phyloP scores from a whole-genome alignment of 2,329 filamentous ascomycete genomes.

The Madurella fahalii region DNA sequence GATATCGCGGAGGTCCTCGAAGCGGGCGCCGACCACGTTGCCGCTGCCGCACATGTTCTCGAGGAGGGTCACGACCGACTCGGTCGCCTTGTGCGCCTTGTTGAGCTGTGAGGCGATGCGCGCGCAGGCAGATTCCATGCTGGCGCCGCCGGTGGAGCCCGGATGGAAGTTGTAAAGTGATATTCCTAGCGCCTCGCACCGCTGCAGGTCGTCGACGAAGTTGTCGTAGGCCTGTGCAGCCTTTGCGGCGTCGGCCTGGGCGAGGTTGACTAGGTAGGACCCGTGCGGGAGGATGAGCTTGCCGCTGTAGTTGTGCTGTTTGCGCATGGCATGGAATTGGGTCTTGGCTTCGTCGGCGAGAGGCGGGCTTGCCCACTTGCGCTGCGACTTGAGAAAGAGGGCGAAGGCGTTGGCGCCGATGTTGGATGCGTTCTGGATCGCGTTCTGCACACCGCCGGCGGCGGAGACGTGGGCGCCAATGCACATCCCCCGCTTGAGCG shows the following conservation, averaged over 20 bases:
- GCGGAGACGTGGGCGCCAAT: constrained; percentile 90
- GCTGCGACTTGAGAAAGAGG: constrained; percentile 91
- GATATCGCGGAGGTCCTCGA: constrained; percentile 82
- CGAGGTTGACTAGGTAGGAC: constrained; percentile 94
- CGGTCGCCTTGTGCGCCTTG: constrained; percentile 71
- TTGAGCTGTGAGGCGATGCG: constrained; percentile 83
- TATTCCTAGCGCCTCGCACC: constrained; percentile 84
- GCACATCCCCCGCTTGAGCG: constrained; percentile 67
- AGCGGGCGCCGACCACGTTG: constrained; percentile 79
- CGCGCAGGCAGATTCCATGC: constrained; percentile 64
- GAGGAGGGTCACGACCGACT: constrained; percentile 73
- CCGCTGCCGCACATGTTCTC: constrained; percentile 95
- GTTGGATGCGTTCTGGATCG: constrained; percentile 69
- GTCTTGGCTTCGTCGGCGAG: constrained; percentile 63
- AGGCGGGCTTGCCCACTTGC: constrained; percentile 86
- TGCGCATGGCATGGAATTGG: constrained; percentile 66
- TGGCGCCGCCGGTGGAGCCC: constrained; percentile 69
- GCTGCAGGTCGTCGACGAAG: constrained; percentile 82
- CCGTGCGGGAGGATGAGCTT: constrained; percentile 85
- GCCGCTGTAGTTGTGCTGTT: constrained; percentile 65
- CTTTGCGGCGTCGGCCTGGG: constrained; percentile 74
- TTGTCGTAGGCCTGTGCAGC: constrained; percentile 78
- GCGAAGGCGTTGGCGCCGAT: constrained; percentile 93
- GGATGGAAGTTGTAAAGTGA: constrained; percentile 97
- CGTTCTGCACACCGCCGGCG: constrained; percentile 89